Evolutionary conservation across 106 monocot species (phyloP), one percentile per base, ranked within the genome.

Genomic region (Dioscorea zingiberensis): DNA sequence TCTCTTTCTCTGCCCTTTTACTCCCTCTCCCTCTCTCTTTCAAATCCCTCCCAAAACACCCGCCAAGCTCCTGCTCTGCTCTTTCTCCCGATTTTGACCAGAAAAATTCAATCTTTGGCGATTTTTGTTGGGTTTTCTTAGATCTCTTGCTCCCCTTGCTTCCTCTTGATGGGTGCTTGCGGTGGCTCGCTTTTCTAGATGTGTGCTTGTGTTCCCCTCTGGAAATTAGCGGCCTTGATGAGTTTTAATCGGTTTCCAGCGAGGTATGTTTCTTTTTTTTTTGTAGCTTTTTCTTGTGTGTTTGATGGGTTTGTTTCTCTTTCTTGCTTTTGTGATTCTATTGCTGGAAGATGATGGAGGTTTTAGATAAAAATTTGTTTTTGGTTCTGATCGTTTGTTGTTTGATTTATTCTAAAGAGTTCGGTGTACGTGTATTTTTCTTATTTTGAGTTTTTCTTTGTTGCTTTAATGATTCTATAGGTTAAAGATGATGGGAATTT

Each of bases 151-250:
- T 56, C 16, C 12, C 38, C 24, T 25, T 45, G 24, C 44, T 23
- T 59, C 70, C 8, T 53, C n/a, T 27, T 11, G 13, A 22, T 6
- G 28, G 44, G 38, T 53, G 14, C 12, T 7, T 28, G 23, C 32
- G 54, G 71, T 49, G 54, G 53, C 32, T 63, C 44, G 54, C 7
- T 27, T 13, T 44, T 15, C 32, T 26, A 13, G 12, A 11, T 30
- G 3, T 8, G 13, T n/a, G 48, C 44, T 57, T 23, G 3, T 17
- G 16, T 62, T 63, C 18, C 71, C 62, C 71, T 63, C 54, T 44
- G 19, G 12, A 71, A 63, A 71, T 55, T 55, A 47, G 47, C 9
- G 45, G 59, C 25, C 59, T 69, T 69, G 69, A 69, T 48, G 46
- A 44, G 21, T 2, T 58, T 21, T 27, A 10, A 22, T 19, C 8